A percentile compares a stretch with the other conserved stretches of the same genome.
These are phyloP conservation scores for Trichoderma citrinoviride DNA, from an alignment of 2,329 filamentous ascomycete species.

Conservation along the genomic window DNA sequence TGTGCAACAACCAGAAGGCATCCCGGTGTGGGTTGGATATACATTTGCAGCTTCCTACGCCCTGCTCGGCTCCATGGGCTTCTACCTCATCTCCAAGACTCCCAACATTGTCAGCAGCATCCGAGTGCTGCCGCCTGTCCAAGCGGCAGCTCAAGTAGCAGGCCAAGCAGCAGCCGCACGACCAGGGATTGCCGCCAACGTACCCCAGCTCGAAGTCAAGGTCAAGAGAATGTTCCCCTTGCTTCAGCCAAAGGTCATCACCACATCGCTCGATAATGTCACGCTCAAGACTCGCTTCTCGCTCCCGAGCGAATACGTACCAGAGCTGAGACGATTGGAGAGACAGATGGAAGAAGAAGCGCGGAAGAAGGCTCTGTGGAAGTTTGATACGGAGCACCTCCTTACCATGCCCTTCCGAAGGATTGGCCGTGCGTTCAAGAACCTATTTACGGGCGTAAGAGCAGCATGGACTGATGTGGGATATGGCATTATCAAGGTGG, in stretches of 20 bases:
- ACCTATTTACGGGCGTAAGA: constrained; percentile 45
- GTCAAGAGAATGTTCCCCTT: constrained; percentile 51
- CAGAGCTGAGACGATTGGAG: constrained; percentile 35
- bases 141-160: constrained; percentile 26
- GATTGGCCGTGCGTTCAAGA: constrained; percentile 41
- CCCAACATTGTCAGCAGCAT: constrained; percentile 57
- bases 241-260: constrained; percentile 43
- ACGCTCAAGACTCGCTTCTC: constrained; percentile 40
- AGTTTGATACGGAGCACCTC: constrained; percentile 55
- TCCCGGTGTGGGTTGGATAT: constrained; percentile 56
- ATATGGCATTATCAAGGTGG: constrained; percentile 50
- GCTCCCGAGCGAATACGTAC: constrained; percentile 39
- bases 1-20: constrained; percentile 44
- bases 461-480: constrained; percentile 56
- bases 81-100: constrained; percentile 58
- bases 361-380: constrained; percentile 39
- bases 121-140: constrained; percentile 51
- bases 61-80: constrained; percentile 58
- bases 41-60: constrained; percentile 58
- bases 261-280: constrained; percentile 37
- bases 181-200: constrained; percentile 23
- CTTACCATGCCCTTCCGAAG: constrained; percentile 58
- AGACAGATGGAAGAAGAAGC: constrained; percentile 38
- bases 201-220: constrained; percentile 52
- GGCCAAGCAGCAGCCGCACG: constrained; percentile 23